These are phyloP conservation scores for Amaranthus palmeri DNA, from an alignment of 148 eudicot species.

Conservation along the genomic window DNA sequence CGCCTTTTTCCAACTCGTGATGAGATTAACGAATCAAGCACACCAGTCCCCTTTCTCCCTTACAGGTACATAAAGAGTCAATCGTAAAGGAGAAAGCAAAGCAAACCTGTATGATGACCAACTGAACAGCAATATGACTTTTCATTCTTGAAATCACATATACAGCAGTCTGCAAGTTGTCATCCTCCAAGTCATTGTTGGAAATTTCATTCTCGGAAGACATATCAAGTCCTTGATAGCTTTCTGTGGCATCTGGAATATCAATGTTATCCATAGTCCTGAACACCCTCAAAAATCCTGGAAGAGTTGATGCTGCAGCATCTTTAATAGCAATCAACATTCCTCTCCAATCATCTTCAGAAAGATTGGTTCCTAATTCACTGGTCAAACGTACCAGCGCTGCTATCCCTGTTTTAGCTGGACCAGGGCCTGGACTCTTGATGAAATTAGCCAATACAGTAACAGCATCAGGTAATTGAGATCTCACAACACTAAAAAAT, in stretches of 20 bases:
- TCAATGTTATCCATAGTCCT: conserved; percentile 61
- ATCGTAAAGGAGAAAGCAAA: background rate
- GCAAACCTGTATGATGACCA: conserved; percentile 80
- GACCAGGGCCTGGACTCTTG: conserved; percentile 59
- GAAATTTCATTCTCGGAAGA: conserved; percentile 43
- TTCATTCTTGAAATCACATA: conserved; percentile 88
- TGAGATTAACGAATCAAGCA: too few relatives aligned
- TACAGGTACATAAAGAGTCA: background rate
- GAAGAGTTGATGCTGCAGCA: conserved; percentile 58
- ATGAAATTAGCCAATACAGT: conserved; percentile 54
- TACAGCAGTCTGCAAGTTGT: conserved; percentile 63
- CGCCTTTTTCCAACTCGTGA: too few relatives aligned
- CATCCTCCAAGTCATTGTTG: conserved; percentile 57
- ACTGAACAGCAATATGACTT: conserved; percentile 66
- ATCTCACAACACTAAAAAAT: conserved; percentile 57
- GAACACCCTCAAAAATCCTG: conserved; percentile 63
- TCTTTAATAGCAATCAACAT: conserved; percentile 68
- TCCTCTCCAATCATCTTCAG: conserved; percentile 86
- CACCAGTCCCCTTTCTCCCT: too few relatives aligned
- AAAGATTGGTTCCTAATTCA: conserved; percentile 57
- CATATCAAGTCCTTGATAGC: conserved; percentile 41
- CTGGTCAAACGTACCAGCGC: conserved; percentile 70
- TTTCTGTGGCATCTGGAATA: conserved; percentile 42
- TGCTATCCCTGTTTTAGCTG: conserved; percentile 65
- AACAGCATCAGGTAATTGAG: conserved; percentile 57